Base-by-base conservation (phyloP, 2,329 filamentous ascomycete species). In the Thelonectria blattea region DNA sequence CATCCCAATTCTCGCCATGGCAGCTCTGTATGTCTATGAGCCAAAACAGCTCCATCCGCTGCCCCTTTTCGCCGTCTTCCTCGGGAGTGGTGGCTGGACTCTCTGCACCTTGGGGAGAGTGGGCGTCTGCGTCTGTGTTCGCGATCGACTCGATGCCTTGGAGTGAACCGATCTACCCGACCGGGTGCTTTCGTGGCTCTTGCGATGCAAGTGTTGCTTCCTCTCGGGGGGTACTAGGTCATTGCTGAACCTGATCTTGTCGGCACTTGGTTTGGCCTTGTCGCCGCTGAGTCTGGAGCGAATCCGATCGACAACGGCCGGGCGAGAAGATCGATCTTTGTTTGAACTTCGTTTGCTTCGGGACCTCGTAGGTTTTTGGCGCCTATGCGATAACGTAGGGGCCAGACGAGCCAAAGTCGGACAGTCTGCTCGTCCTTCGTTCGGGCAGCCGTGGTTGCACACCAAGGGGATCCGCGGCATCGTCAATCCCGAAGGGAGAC, bases 121-220 rank as follows among this genome's bases (percentile, higher is more conserved):
- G 14, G 37, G 39, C 17, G n/a, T 27, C 17, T 18, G 37, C 24
- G 47, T 43, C 17, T 18, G 37, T 17, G 47, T 43, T 6, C n/a
- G 42, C 12, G 52, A 55, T 34, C 17, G 41, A 43, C 14, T 41
- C 10, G 27, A 30, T 7, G 8, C 9, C 8, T 30, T 30, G 5
- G 27, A 30, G 9, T 30, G 27, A 9, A 30, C 27, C 27, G 52
- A 60, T 3, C 42, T 32, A 43, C 18, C 46, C 3, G 52, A 60
- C 2, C 57, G 57, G 15, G 32, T 42, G 15, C 58, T 60, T n/a
- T 60, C 58, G 18, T 55, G 52, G 34, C 58, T 60, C 34, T 17
- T 18, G 2, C 30, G 52, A 15, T 32, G 14, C 9, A 37, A 8
- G 27, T 46, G 41, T 3, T 42, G 42, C 39, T 18, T 56, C 30